These are phyloP conservation scores for Boletus chippewaensis DNA, from an alignment of 1,284 basidiomycete genomes.

Conservation along the genomic window DNA sequence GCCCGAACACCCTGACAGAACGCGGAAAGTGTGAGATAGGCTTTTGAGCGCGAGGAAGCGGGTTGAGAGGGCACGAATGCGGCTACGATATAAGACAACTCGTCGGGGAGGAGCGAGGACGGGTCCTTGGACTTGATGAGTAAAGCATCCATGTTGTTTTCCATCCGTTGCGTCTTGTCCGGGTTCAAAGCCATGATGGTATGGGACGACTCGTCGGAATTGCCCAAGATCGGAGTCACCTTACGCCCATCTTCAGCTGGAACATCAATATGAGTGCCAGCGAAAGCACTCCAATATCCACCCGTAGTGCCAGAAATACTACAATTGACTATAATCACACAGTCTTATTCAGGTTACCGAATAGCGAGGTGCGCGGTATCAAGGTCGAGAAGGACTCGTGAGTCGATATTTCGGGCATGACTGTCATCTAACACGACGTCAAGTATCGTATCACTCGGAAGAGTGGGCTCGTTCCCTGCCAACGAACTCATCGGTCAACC, in stretches of 20 bases:
- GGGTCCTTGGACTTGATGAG: slow-evolving; percentile 34
- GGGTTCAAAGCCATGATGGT: slow-evolving; percentile 8
- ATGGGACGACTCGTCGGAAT: not conserved
- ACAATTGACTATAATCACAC: slow-evolving; percentile 56
- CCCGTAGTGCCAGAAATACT: slow-evolving; percentile 18
- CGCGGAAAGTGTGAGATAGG: slow-evolving; percentile 58
- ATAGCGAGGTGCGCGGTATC: slow-evolving; percentile 58
- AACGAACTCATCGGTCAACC: slow-evolving; percentile 66
- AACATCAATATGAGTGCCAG: slow-evolving; percentile 12
- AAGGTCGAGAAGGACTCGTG: slow-evolving; percentile 64
- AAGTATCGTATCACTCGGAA: slow-evolving; percentile 63
- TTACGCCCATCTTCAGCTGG: not conserved
- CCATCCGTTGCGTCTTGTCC: not conserved
- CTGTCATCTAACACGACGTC: slow-evolving; percentile 13
- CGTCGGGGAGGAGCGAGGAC: slow-evolving; percentile 43
- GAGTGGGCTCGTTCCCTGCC: slow-evolving; percentile 66
- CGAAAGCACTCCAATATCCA: slow-evolving; percentile 5
- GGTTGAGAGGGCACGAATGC: slow-evolving; percentile 50
- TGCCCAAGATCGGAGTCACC: not conserved
- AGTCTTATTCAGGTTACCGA: slow-evolving; percentile 63
- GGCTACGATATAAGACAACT: slow-evolving; percentile 47
- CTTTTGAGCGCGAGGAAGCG: slow-evolving; percentile 49
- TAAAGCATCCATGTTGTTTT: slow-evolving; percentile 28
- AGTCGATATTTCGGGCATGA: slow-evolving; percentile 23
- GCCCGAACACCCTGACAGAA: slow-evolving; percentile 53